A percentile compares a stretch with the other conserved stretches of the same genome.
Evolutionary conservation across 352 stramenopile genomes (phyloP).

Genomic region (Phytophthora pini): DNA sequence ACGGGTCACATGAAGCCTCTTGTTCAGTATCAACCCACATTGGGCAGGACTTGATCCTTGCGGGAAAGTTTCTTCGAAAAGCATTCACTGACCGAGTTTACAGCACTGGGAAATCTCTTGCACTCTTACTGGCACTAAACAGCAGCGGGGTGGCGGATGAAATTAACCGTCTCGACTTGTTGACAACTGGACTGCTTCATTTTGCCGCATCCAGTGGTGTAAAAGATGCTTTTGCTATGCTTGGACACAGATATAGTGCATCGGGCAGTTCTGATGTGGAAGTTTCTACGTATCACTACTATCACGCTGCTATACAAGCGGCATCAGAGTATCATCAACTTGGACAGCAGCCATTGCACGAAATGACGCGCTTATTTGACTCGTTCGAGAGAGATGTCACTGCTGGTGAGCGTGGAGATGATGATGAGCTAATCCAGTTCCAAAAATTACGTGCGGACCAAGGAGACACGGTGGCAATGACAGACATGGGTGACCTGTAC

Average conservation of each 20-base stretch:
- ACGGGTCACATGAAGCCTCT: constrained; percentile 31
- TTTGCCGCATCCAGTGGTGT: constrained; percentile 48
- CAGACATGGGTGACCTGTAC: constrained; percentile 88
- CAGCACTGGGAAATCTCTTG: constrained; percentile 39
- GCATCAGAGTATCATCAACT: constrained; percentile 61
- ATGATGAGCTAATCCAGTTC: constrained; percentile 90
- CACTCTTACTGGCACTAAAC: constrained; percentile 19
- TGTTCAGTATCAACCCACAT: constrained; percentile 13
- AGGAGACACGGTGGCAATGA: constrained; percentile 79
- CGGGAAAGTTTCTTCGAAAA: constrained; percentile 25
- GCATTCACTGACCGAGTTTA: constrained; percentile 25
- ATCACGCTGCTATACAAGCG: constrained; percentile 54
- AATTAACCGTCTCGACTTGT: background rate
- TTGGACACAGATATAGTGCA: constrained; percentile 52
- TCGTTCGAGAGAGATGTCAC: constrained; percentile 56
- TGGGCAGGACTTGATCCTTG: constrained; percentile 31
- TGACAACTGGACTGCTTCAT: constrained; percentile 57
- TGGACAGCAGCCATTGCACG: constrained; percentile 80
- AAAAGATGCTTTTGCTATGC: constrained; percentile 60
- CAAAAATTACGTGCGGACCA: constrained; percentile 82
- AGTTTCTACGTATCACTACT: constrained; percentile 67
- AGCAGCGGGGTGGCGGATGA: background rate
- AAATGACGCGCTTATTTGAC: constrained; percentile 81
- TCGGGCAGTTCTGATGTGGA: constrained; percentile 23
- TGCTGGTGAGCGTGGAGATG: constrained; percentile 55